Evolutionary conservation across 2,329 filamentous ascomycete species (phyloP).

Genomic region (Neofusicoccum ribis): DNA sequence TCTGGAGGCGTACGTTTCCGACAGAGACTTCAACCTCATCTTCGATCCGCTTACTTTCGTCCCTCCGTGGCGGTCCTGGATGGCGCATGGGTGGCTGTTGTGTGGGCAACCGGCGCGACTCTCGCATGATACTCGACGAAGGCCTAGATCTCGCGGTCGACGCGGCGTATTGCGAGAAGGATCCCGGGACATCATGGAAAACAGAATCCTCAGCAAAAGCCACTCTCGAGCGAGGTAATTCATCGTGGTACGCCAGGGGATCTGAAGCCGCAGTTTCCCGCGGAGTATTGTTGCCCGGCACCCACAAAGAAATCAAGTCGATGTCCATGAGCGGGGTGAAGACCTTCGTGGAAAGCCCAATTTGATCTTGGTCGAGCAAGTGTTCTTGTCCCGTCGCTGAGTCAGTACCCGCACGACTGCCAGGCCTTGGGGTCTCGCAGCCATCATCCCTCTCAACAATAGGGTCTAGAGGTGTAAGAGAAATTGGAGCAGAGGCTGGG

Average conservation of each 20-base stretch:
- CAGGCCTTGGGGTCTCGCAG: slow-evolving; percentile 42
- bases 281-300: slow-evolving; percentile 26
- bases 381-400: background rate
- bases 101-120: background rate
- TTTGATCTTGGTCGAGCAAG: background rate
- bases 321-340: slow-evolving; percentile 36
- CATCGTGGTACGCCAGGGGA: background rate
- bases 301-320: slow-evolving; percentile 40
- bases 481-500: background rate
- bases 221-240: slow-evolving; percentile 5
- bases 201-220: slow-evolving; percentile 37
- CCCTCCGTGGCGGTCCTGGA: background rate
- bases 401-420: slow-evolving; percentile 31
- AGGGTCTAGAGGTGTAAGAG: slow-evolving; percentile 23
- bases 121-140: slow-evolving; percentile 7
- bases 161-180: slow-evolving; percentile 51
- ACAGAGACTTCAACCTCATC: slow-evolving; percentile 33
- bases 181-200: slow-evolving; percentile 46
- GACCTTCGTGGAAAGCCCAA: background rate
- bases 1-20: slow-evolving; percentile 34
- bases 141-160: slow-evolving; percentile 36
- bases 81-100: background rate
- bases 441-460: slow-evolving; percentile 35
- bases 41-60: background rate
- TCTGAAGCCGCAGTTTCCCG: background rate